Conservation (phyloP, 1,284 basidiomycete genomes). For the Cutaneotrichosporon sp. region DNA sequence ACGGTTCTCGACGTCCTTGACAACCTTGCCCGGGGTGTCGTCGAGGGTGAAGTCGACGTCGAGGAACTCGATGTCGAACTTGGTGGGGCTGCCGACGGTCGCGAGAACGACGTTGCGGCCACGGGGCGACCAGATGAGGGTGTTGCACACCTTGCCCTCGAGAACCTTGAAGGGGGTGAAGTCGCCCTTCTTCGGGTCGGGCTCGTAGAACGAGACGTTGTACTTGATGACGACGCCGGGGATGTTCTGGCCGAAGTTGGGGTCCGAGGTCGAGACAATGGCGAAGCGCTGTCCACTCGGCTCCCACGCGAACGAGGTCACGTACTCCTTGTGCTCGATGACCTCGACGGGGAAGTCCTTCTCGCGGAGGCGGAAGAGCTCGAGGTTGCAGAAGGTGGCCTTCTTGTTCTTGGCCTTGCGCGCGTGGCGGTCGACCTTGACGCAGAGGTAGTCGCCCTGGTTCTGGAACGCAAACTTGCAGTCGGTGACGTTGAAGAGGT, state of each 20-base stretch:
- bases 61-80: slow-evolving; percentile 99
- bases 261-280: slow-evolving; percentile 91
- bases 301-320: slow-evolving; percentile 98
- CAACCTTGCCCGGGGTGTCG: slow-evolving; percentile 60
- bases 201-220: slow-evolving; percentile 93
- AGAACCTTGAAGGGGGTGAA: slow-evolving; percentile 86
- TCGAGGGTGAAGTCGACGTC: slow-evolving; percentile 90
- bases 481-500: slow-evolving; percentile 97
- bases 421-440: slow-evolving; percentile 94
- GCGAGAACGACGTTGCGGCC: slow-evolving; percentile 95
- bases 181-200: slow-evolving; percentile 96
- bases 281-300: slow-evolving; percentile 95
- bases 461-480: slow-evolving; percentile 99
- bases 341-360: slow-evolving; percentile 99
- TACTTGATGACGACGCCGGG: slow-evolving; percentile 94
- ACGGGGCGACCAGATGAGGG: slow-evolving; percentile 95
- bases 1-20: slow-evolving; percentile 68
- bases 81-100: slow-evolving; percentile 89
- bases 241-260: slow-evolving; percentile 84
- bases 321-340: slow-evolving; percentile 95
- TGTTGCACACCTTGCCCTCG: slow-evolving; percentile 85
- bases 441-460: slow-evolving; percentile 97
- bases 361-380: slow-evolving; percentile 96
- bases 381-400: slow-evolving; percentile 97
- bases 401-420: slow-evolving; percentile 92